Evolutionary conservation across 2,329 filamentous ascomycete genomes (phyloP).

Genomic region (Beauveria caledonica): DNA sequence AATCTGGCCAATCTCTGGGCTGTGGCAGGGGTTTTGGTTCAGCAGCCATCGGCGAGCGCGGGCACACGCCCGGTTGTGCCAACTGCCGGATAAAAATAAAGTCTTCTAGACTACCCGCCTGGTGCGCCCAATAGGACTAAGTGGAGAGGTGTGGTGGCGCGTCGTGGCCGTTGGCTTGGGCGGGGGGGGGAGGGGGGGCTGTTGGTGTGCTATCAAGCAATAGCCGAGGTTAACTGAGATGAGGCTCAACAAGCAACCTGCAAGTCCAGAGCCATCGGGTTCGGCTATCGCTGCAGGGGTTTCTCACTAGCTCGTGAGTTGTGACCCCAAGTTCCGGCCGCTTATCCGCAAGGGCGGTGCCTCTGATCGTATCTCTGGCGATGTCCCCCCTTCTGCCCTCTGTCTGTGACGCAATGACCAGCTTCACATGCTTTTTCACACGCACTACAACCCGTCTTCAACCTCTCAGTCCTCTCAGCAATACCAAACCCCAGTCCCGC

Average conservation of each 20-base stretch:
- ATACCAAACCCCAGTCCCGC: neutral
- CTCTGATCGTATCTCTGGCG: neutral
- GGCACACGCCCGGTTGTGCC: neutral
- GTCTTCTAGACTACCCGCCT: neutral
- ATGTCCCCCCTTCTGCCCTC: neutral
- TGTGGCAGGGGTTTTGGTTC: neutral
- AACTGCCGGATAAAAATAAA: neutral
- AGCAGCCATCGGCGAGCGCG: neutral
- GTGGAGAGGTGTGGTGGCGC: neutral
- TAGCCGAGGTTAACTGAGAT: neutral
- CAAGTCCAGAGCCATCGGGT: neutral
- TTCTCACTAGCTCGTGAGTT: neutral
- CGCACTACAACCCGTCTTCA: neutral
- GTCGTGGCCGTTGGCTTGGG: neutral
- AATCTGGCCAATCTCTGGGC: neutral
- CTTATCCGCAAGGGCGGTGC: neutral
- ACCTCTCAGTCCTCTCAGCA: neutral
- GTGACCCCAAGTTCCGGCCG: neutral
- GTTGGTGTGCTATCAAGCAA: neutral
- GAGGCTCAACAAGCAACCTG: neutral
- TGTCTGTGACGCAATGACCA: neutral
- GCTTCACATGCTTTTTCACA: neutral
- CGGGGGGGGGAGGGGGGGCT: neutral
- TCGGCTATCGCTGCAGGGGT: conserved; percentile 4
- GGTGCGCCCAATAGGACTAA: too few species aligned